Percentiles rank a stretch among this genome's conserved stretches.
phyloP scores from a whole-genome alignment of 345 rosid species.

The Erodium maritimum region DNA sequence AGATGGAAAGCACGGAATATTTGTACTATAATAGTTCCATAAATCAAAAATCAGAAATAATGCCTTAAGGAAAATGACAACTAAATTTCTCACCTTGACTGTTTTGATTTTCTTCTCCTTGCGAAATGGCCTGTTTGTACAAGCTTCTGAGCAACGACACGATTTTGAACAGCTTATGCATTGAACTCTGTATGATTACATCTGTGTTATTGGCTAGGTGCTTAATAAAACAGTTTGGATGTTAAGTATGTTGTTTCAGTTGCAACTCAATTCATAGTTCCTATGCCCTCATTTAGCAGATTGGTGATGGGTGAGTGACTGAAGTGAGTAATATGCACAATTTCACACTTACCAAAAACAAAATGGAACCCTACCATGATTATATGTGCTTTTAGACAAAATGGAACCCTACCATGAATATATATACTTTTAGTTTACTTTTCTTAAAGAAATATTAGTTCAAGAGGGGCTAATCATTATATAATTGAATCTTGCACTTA shows the following conservation, averaged over 20 bases:
- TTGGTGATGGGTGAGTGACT: too few relatives aligned
- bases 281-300: too few relatives aligned
- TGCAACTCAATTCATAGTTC: too few relatives aligned
- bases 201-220: not conserved
- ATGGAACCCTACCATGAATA: too few relatives aligned
- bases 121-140: slow-evolving; percentile 90
- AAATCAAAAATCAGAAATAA: not conserved
- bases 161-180: slow-evolving; percentile 83
- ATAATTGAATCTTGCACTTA: too few relatives aligned
- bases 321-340: too few relatives aligned
- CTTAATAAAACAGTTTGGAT: not conserved
- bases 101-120: slow-evolving; percentile 75
- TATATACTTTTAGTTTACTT: too few relatives aligned
- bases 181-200: slow-evolving; percentile 48
- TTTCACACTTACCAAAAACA: too few relatives aligned
- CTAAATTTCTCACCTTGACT: slow-evolving; percentile 45
- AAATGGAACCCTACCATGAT: too few relatives aligned
- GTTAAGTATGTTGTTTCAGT: not conserved
- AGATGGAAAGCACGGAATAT: slow-evolving; percentile 7
- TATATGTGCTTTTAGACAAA: too few relatives aligned
- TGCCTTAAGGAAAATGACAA: not conserved
- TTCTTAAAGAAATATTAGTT: too few relatives aligned
- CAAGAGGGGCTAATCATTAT: too few relatives aligned
- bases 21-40: slow-evolving; percentile 1
- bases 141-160: slow-evolving; percentile 69